A percentile compares a stretch with the other conserved stretches of the same genome.
Evolutionary conservation across 495 filamentous ascomycete species (phyloP).

Genomic region (Aspergillus sparsus): DNA sequence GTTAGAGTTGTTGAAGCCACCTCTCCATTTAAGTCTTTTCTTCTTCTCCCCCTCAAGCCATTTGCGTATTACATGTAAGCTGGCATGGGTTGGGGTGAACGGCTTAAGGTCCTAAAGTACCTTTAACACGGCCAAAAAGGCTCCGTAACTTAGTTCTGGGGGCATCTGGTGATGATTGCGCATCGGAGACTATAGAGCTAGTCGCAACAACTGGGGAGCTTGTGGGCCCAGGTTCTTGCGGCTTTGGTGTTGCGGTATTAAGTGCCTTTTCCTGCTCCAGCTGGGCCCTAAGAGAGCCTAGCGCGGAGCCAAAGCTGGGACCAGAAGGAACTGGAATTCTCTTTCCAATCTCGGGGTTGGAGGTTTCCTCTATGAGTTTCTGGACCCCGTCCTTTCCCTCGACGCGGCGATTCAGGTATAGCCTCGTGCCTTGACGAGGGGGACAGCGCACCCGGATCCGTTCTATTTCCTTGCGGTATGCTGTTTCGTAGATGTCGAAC

Average conservation of each 20-base stretch:
- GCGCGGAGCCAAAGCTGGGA: conserved; percentile 19
- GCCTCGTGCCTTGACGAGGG: conserved; percentile 35
- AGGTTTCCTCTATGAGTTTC: conserved; percentile 36
- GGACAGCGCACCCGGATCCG: conserved; percentile 57
- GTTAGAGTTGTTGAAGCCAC: neutral
- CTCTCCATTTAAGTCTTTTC: neutral
- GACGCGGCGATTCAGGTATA: conserved; percentile 64
- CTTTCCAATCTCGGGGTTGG: conserved; percentile 18
- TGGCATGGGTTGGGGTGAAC: neutral
- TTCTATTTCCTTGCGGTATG: conserved; percentile 79
- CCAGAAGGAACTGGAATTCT: conserved; percentile 20
- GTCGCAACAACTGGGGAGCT: conserved; percentile 29
- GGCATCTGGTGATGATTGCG: conserved; percentile 20
- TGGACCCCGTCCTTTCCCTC: conserved; percentile 52
- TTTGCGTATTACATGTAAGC: too few species aligned
- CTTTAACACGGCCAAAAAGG: conserved; percentile 28
- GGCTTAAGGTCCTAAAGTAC: conserved; percentile 19
- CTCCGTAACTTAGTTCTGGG: conserved; percentile 28
- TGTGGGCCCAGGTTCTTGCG: conserved; percentile 20
- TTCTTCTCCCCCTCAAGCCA: too few species aligned
- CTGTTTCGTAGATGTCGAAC: conserved; percentile 82
- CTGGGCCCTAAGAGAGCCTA: conserved; percentile 26
- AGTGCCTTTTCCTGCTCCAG: conserved; percentile 20
- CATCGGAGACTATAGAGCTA: conserved; percentile 19
- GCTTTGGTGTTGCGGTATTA: neutral